Base-by-base conservation (phyloP, 768 basidiomycete genomes). In the Tylopilus felleus region DNA sequence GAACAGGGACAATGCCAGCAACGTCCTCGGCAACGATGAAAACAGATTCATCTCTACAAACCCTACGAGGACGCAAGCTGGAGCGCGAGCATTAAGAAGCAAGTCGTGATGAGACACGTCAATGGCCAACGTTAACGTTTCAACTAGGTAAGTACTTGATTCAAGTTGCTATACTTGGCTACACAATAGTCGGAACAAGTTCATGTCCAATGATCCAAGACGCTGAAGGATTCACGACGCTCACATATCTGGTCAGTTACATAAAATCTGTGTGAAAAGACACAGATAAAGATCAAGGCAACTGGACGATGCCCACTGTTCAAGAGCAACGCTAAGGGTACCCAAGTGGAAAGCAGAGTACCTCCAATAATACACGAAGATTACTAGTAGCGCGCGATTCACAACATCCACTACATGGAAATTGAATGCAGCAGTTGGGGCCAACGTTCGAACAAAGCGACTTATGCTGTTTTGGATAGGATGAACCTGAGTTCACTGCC, bases 1-100 rank as follows among this genome's bases (percentile, higher is more conserved):
- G 36, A 77, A 59, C 47, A 79, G 64, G 51, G 70, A 68, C 31
- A 77, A 57, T 44, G 60, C 64, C 53, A 68, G 47, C 57, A 67
- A 47, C 49, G 62, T 47, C 51, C 53, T 48, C 1, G 58, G 61
- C 47, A 65, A 23, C 23, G 46, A 48, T 4, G 47, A 21, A 27
- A 48, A 46, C 17, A 12, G 36, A 40, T 41, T 16, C 62, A 60
- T 59, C 51, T 44, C 39, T 53, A 28, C 39, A 12, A 29, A 23
- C 16, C 52, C 57, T 56, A 58, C 12, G 42, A 48, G 8, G 22
- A 46, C 29, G 41, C 31, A 27, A 19, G 23, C 16, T 38, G 8
- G 39, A 51, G 38, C 12, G 31, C 25, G 39, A 40, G 22, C 61
- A 65, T 62, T 52, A 19, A 53, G 49, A 9, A 52, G 25, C 47